These are phyloP conservation scores for Hibiscus trionum DNA, from an alignment of 345 rosid species.

Conservation along the genomic window DNA sequence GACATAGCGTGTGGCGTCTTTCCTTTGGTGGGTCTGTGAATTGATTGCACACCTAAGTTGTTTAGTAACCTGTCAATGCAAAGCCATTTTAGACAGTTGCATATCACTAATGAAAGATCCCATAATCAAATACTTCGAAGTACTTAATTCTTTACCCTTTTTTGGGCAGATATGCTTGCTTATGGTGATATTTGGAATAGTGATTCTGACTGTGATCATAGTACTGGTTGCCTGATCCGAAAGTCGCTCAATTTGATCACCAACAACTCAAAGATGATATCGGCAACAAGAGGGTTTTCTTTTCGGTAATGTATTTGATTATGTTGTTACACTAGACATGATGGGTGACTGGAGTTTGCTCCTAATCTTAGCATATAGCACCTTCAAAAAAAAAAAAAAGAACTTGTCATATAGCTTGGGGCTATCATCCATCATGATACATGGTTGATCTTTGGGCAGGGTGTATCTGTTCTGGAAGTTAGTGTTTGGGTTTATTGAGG, in stretches of 20 bases:
- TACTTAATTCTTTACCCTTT: neutral
- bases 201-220: constrained; percentile 69
- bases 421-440: no score
- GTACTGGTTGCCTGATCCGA: constrained; percentile 54
- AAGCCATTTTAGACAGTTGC: neutral
- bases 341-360: constrained; percentile 10
- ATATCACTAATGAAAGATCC: neutral
- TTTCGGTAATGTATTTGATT: constrained; percentile 1
- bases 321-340: constrained; percentile 4
- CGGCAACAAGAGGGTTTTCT: neutral
- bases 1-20: neutral
- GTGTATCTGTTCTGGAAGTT: constrained; percentile 4
- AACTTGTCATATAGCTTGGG: no score
- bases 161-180: constrained; percentile 72
- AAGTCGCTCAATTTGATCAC: neutral
- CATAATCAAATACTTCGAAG: neutral
- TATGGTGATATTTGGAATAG: constrained; percentile 80
- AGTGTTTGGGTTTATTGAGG: constrained; percentile 11
- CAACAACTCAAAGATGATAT: constrained; percentile 2
- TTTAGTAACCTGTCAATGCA: no score
- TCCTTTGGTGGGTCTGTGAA: neutral
- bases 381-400: no score
- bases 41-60: neutral
- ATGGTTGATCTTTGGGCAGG: neutral
- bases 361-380: constrained; percentile 11